Evolutionary conservation across 192 early-diverging fungal genomes (phyloP).

Genomic region (Linnemannia elongata): DNA sequence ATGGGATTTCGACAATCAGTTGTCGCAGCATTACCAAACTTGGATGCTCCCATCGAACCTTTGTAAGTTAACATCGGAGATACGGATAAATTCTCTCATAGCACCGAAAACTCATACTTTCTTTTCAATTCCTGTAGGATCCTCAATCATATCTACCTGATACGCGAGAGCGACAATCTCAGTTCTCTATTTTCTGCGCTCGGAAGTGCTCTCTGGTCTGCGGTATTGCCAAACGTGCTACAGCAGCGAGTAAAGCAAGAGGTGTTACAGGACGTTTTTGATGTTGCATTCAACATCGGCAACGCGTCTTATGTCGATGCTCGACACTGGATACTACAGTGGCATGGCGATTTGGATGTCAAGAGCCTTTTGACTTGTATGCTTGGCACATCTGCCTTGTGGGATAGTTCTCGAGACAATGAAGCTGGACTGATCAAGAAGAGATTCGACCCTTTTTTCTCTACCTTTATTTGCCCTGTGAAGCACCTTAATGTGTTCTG

Average conservation of each 20-base stretch:
- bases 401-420: conserved; percentile 23
- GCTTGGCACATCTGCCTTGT: conserved; percentile 14
- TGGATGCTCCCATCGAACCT: background rate
- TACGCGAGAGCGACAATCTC: conserved; percentile 3
- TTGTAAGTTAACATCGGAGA: background rate
- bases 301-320: conserved; percentile 15
- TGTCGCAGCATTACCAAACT: background rate
- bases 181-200: conserved; percentile 10
- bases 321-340: conserved; percentile 14
- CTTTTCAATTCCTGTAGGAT: background rate
- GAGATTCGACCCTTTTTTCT: conserved; percentile 12
- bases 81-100: background rate
- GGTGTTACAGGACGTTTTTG: conserved; percentile 5
- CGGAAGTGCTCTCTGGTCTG: conserved; percentile 3
- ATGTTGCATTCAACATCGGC: background rate
- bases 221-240: background rate
- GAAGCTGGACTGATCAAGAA: conserved; percentile 13
- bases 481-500: conserved; percentile 15
- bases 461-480: conserved; percentile 3
- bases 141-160: conserved; percentile 6
- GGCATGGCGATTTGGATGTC: conserved; percentile 7
- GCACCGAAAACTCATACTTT: background rate
- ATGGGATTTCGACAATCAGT: conserved; percentile 18
- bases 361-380: conserved; percentile 7
- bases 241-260: background rate